These are phyloP conservation scores for Kluyveromyces siamensis DNA, from an alignment of 805 yeast genomes.

Conservation along the genomic window DNA sequence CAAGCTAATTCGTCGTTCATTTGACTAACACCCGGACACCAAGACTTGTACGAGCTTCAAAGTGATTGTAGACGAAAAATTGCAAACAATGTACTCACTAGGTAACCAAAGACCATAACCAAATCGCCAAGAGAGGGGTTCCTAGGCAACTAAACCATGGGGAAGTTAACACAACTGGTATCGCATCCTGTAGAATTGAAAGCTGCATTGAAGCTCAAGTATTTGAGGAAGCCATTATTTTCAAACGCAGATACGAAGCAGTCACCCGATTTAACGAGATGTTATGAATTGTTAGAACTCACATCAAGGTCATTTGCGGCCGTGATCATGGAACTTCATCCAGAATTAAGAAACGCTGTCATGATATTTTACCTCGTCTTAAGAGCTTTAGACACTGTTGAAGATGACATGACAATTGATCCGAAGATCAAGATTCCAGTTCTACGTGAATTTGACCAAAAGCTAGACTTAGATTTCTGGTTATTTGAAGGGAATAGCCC, in stretches of 20 bases:
- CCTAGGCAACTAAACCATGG: constrained; percentile 33
- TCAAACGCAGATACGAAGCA: constrained; percentile 37
- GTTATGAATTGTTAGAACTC: constrained; percentile 54
- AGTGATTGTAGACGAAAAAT: neutral
- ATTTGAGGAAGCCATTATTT: constrained; percentile 44
- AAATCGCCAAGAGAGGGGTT: neutral
- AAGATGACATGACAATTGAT: constrained; percentile 87
- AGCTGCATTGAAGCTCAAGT: constrained; percentile 55
- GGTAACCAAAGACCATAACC: neutral
- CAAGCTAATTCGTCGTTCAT: neutral
- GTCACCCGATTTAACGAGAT: constrained; percentile 41
- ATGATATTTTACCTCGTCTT: constrained; percentile 79
- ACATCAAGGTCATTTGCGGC: constrained; percentile 94
- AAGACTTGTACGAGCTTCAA: neutral
- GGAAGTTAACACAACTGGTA: constrained; percentile 48
- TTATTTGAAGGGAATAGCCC: constrained; percentile 67
- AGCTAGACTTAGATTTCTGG: constrained; percentile 64
- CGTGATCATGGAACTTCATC: constrained; percentile 84
- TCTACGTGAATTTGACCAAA: constrained; percentile 56
- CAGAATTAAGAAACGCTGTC: constrained; percentile 73
- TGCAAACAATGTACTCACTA: neutral
- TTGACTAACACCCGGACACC: neutral
- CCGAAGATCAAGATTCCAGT: constrained; percentile 65
- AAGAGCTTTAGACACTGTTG: constrained; percentile 90
- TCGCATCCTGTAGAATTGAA: constrained; percentile 65